phyloP scores from a whole-genome alignment of 345 rosid species.

The Euphorbia lathyris region DNA sequence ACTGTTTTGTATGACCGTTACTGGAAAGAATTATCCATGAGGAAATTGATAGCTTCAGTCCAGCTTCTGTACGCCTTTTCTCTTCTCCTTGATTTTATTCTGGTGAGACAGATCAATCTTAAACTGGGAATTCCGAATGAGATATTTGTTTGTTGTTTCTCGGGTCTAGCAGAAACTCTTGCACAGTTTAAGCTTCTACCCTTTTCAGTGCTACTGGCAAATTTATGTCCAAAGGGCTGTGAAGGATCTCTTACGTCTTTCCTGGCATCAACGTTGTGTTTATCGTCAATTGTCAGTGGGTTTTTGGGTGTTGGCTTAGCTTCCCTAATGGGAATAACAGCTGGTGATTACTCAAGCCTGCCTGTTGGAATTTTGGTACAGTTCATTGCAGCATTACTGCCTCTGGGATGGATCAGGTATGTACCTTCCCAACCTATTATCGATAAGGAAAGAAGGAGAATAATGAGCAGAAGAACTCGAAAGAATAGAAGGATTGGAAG shows the following conservation, averaged over 20 bases:
- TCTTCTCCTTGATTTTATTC: conserved; percentile 69
- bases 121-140: conserved; percentile 64
- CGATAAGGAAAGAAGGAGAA: conserved; percentile 49
- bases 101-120: conserved; percentile 65
- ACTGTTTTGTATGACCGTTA: conserved; percentile 55
- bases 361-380: conserved; percentile 57
- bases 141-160: conserved; percentile 58
- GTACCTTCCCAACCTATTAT: conserved; percentile 45
- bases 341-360: conserved; percentile 55
- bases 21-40: conserved; percentile 65
- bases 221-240: conserved; percentile 73
- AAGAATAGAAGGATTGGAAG: conserved; percentile 60
- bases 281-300: conserved; percentile 74
- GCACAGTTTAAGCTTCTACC: conserved; percentile 90
- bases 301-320: conserved; percentile 73
- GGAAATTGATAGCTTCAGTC: conserved; percentile 50
- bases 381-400: conserved; percentile 63
- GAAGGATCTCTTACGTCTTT: conserved; percentile 92
- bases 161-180: conserved; percentile 70
- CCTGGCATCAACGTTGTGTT: conserved; percentile 64
- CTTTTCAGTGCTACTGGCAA: conserved; percentile 56
- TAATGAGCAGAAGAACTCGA: conserved; percentile 46
- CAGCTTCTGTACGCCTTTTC: conserved; percentile 61
- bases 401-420: conserved; percentile 53
- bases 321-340: conserved; percentile 59